These are phyloP conservation scores for Bauhinia variegata DNA, from an alignment of 306 rosid species.

Conservation along the genomic window DNA sequence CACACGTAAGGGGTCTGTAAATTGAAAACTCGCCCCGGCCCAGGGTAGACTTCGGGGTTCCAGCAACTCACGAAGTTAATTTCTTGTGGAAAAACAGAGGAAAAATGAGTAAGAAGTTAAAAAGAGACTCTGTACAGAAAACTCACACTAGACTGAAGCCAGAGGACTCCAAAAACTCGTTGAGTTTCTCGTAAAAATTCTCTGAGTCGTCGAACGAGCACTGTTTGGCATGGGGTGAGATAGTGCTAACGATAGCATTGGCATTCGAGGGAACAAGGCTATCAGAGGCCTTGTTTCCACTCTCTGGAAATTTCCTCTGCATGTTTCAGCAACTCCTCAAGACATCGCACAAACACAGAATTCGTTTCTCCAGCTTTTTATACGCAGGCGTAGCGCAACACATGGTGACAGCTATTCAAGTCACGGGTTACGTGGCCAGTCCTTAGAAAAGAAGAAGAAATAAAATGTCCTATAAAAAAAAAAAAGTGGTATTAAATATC, in stretches of 20 bases:
- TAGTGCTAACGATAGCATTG: not conserved
- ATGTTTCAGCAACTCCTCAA: constrained; percentile 11
- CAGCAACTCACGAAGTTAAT: constrained; percentile 39
- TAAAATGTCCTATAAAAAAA: too few relatives aligned
- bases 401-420: too few relatives aligned
- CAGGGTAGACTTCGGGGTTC: constrained; percentile 39
- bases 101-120: not conserved
- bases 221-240: not conserved
- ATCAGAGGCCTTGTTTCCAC: constrained; percentile 1
- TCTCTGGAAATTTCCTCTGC: constrained; percentile 1
- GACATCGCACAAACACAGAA: too few relatives aligned
- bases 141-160: constrained; percentile 47
- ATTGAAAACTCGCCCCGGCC: constrained; percentile 29
- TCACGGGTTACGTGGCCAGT: too few relatives aligned
- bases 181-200: constrained; percentile 40
- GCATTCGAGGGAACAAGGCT: constrained; percentile 11
- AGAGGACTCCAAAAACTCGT: constrained; percentile 32
- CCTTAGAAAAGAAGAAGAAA: too few relatives aligned
- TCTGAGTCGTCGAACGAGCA: constrained; percentile 13
- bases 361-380: too few relatives aligned
- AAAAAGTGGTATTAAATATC: too few relatives aligned
- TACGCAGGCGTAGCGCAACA: too few relatives aligned
- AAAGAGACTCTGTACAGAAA: not conserved
- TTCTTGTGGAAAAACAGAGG: constrained; percentile 2
- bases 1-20: not conserved